phyloP scores from a whole-genome alignment of 768 basidiomycete genomes.

The Epithele typhae region DNA sequence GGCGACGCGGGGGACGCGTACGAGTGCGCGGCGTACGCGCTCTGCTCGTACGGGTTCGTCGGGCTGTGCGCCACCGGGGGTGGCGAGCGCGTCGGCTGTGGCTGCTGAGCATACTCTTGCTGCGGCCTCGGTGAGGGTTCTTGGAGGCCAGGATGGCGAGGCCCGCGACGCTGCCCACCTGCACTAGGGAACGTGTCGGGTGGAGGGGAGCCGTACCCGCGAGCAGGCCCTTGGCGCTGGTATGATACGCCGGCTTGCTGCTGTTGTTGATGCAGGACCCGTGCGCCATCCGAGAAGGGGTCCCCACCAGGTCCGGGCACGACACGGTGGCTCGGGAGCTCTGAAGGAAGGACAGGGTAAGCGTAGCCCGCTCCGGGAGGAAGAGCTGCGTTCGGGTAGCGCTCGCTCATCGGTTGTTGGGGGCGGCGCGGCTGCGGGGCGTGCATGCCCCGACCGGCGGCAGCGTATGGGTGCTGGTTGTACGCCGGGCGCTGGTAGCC shows the following conservation, averaged over 20 bases:
- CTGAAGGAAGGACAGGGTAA: conserved; percentile 1
- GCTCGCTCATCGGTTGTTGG: conserved; percentile 13
- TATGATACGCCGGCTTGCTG: conserved; percentile 1
- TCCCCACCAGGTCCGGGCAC: neutral
- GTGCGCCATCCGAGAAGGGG: conserved; percentile 14
- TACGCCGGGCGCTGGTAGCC: conserved; percentile 21
- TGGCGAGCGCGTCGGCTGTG: neutral
- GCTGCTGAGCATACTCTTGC: neutral
- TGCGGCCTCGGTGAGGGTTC: neutral
- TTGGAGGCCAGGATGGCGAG: neutral
- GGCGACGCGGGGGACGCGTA: conserved; percentile 3
- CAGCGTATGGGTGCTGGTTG: conserved; percentile 46
- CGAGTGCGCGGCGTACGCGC: conserved; percentile 4
- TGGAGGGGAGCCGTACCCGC: conserved; percentile 14
- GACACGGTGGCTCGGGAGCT: conserved; percentile 1
- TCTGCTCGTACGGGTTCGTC: conserved; percentile 5
- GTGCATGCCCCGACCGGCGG: conserved; percentile 38
- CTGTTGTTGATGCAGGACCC: neutral
- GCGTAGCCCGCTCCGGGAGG: conserved; percentile 9
- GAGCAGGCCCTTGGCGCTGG: conserved; percentile 11
- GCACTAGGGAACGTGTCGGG: conserved; percentile 11
- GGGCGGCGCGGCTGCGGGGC: conserved; percentile 45
- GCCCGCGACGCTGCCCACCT: neutral
- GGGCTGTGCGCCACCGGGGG: conserved; percentile 4
- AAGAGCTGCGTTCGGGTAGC: neutral